Evolutionary conservation across 2,329 filamentous ascomycete genomes (phyloP), one percentile per base, ranked within the genome.

Genomic region (Metarhizium rileyi): DNA sequence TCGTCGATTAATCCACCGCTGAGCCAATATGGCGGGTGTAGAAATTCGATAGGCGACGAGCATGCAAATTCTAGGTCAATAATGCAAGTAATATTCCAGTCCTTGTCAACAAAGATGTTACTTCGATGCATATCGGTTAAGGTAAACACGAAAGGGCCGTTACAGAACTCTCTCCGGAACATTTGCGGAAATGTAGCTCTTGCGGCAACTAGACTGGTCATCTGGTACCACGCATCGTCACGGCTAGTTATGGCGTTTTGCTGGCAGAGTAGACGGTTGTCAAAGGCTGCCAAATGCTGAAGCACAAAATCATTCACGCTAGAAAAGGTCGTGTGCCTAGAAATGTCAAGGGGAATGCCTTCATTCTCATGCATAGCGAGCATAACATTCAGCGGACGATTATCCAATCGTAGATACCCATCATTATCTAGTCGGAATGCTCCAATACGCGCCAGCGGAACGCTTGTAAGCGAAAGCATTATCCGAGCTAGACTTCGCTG

Each of bases 31-130:
- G 52, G 55, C 5, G 52, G 43, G 10, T 50, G 48, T n/a, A 56
- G 9, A 26, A 55, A 56, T 49, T 66, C 63, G 26, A 56, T 35
- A 42, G 63, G 63, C 47, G 57, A 55, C 14, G 60, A 56, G 55
- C 60, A 63, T 42, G 61, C 55, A 57, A 60, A 66, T 53, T 66
- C 63, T 49, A 61, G 56, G 49, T 66, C 60, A 41, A 67, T 61
- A 2, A 65, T 50, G 53, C 56, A 56, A 43, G 58, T 62, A 42
- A 66, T 58, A 48, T 66, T 65, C 61, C 60, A 63, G 48, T 64
- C 35, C n/a, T 63, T 50, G 47, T 68, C 60, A 27, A 66, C 61
- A 36, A 67, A 61, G 41, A 67, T 62, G 45, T 67, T 65, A 45
- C 61, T 65, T 49, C 49, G 55, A 53, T 64, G 58, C 23, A 66